Percentiles rank a stretch among this genome's conserved stretches.
phyloP scores from a whole-genome alignment of 2,329 filamentous ascomycete genomes.

The Fusarium pilosicola region DNA sequence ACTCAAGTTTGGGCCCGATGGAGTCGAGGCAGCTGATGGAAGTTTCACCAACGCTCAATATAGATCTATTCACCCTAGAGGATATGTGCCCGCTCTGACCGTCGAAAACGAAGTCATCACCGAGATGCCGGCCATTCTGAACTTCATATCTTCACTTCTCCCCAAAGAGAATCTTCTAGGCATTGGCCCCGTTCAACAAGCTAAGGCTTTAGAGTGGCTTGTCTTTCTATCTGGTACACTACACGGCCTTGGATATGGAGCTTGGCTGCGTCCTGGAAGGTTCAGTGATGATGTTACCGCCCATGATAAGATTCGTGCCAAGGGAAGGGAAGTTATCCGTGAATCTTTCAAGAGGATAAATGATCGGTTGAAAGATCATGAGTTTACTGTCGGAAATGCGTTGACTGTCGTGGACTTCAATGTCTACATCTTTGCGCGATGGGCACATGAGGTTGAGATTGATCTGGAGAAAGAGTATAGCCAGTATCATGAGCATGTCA shows the following conservation, averaged over 20 bases:
- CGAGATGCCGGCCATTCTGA: constrained; percentile 48
- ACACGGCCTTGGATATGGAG: constrained; percentile 45
- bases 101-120: constrained; percentile 46
- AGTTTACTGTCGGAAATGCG: constrained; percentile 11
- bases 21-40: constrained; percentile 44
- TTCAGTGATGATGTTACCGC: constrained; percentile 38
- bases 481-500: not conserved
- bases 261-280: constrained; percentile 39
- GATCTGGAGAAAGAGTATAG: constrained; percentile 20
- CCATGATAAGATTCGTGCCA: not conserved
- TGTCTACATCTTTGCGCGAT: constrained; percentile 37
- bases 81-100: constrained; percentile 47
- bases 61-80: constrained; percentile 43
- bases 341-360: constrained; percentile 21
- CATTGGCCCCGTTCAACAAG: constrained; percentile 19
- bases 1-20: constrained; percentile 31
- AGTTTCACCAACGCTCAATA: constrained; percentile 46
- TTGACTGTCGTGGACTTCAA: constrained; percentile 37
- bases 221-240: constrained; percentile 47
- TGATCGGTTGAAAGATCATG: fast-evolving
- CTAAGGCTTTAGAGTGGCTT: constrained; percentile 48
- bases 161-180: constrained; percentile 39
- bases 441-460: constrained; percentile 12
- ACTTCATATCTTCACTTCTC: constrained; percentile 45
- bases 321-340: not conserved